Evolutionary conservation across 1,284 basidiomycete species (phyloP), one percentile per base, ranked within the genome.

Genomic region (Austropuccinia psidii): DNA sequence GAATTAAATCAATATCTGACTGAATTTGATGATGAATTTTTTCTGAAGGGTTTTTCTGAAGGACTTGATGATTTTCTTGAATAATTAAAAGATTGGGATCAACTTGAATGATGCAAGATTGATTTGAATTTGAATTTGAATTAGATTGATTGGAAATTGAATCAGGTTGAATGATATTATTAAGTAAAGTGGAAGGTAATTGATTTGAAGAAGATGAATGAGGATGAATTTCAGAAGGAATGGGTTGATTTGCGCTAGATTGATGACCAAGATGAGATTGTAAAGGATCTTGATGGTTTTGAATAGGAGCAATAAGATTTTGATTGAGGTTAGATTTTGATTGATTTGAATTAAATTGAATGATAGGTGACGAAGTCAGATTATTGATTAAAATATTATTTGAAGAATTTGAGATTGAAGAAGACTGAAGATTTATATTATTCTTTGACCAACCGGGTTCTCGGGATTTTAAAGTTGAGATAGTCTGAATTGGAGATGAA

Each of bases 391-490:
- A n/a, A n/a, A n/a, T n/a, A n/a, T n/a, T n/a, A n/a, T n/a, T n/a
- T n/a, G n/a, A n/a, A n/a, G n/a, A n/a, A n/a, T n/a, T 33, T 21
- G 54, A 57, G 41, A 43, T 57, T 17, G 66, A 45, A 6, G 66
- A 68, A 24, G 21, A 55, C 4, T 21, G 11, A 4, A 19, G 37
- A 24, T 66, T 35, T 41, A 57, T 55, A 31, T 68, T 57, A 52
- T 54, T 55, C 37, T 35, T 39, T 2, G 66, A 68, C 66, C 66
- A 68, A 1, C 66, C 66, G 21, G 66, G 52, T 33, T n/a, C 52
- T 54, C 66, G 50, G 15, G 49, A 39, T 21, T 60, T 41, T 11
- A 27, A 39, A n/a, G 43, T 49, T 54, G 52, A 24, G 7, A 29
- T 19, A 31, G 13, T 24, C 19, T 21, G 27, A 31, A 50, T 27